Base-by-base conservation (phyloP, 2,329 filamentous ascomycete genomes). In the Ophiostoma perfectum region DNA sequence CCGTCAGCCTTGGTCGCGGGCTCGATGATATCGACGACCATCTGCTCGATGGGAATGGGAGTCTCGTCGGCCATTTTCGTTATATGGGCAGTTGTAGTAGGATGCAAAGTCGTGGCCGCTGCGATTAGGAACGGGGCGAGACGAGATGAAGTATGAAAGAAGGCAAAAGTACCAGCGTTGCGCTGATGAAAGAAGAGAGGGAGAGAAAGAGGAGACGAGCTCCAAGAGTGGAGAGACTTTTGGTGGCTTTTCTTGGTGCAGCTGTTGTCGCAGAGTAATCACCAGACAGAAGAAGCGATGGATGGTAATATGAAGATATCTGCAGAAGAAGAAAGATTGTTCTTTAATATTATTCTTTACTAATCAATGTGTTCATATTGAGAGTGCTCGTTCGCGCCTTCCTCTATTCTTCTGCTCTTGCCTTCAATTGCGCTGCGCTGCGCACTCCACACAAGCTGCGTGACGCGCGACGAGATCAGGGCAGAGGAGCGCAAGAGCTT, bases 31-130 rank as follows among this genome's bases (percentile, higher is more conserved):
- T 44, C 60, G 60, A 63, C 60, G 60, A 63, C 60, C 60, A 63
- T 18, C 39, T 63, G 60, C 60, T 63, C 38, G 39, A 63, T 39
- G 38, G 60, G 16, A 9, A 42, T 39, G 60, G 60, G 60, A 7
- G n/a, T 63, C 38, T 63, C 39, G 69, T 72, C 71, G 39, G 70
- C 66, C 71, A 72, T 72, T 39, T 66, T 69, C 6, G 16, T 60
- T 9, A 8, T 63, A 18, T 44, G 38, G 42, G 39, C n/a, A 38
- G 55, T 60, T 60, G 55, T 60, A 14, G 27, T 18, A 38, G 55
- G 49, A 16, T 55, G 6, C 3, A 55, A 47, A 52, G 47, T 52
- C 47, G 47, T 52, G n/a, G 6, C n/a, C 14, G 47, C 8, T 8
- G 47, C 47, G 47, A 12, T 52, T 52, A 27, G 27, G 27, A 27